A percentile compares a stretch with the other conserved stretches of the same genome.
Conservation (phyloP, 2,329 filamentous ascomycete species). For the Neopestalotiopsis clavispora region DNA sequence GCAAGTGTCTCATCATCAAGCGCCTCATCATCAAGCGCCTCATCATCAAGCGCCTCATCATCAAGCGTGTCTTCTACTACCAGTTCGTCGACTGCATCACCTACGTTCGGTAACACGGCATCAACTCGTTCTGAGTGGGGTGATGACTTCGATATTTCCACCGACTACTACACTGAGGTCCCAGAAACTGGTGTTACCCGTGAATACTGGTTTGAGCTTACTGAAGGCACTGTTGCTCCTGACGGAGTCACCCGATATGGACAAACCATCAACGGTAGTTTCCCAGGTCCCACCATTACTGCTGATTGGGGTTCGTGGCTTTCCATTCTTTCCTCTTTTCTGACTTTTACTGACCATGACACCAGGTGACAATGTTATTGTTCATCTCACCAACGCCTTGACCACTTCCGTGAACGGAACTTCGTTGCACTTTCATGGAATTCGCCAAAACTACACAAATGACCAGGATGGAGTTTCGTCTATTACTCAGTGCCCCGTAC, state of each 20-base stretch:
- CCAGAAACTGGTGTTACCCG: conserved; percentile 54
- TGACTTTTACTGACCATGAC: not conserved
- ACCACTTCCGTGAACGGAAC: conserved; percentile 55
- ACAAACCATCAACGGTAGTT: conserved; percentile 59
- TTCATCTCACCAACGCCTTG: conserved; percentile 59
- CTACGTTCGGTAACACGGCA: conserved; percentile 10
- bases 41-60: not conserved
- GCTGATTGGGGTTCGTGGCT: conserved; percentile 53
- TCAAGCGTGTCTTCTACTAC: not conserved
- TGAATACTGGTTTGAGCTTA: conserved; percentile 53
- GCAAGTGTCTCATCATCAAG: not conserved
- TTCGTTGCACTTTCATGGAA: conserved; percentile 66
- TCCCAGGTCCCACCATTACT: conserved; percentile 63
- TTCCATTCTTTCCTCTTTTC: conserved; percentile 19
- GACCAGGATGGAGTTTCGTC: conserved; percentile 60
- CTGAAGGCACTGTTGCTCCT: conserved; percentile 44
- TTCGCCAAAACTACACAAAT: conserved; percentile 59
- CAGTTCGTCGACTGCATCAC: not conserved
- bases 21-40: not conserved
- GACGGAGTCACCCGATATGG: conserved; percentile 49
- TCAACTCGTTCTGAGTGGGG: conserved; percentile 35
- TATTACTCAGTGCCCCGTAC: conserved; percentile 54
- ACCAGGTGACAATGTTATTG: conserved; percentile 35
- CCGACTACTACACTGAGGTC: conserved; percentile 46
- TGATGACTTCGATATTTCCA: conserved; percentile 48